Conservation (phyloP, 1,139 yeast species). For the Saccharomyces pastorianus region DNA sequence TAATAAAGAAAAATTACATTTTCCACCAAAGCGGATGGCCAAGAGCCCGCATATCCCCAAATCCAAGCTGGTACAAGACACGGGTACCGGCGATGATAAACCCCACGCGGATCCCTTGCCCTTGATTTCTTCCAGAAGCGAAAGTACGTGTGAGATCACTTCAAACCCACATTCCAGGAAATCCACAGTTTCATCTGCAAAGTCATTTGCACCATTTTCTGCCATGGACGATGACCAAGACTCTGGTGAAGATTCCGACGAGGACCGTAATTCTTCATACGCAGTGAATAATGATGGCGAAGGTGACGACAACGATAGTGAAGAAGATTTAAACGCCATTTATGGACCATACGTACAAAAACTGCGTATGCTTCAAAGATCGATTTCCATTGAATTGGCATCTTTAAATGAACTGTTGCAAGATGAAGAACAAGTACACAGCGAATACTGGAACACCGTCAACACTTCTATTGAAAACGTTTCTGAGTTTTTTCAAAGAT, state of each 20-base stretch:
- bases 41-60: not conserved
- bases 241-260: conserved; percentile 14
- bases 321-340: conserved; percentile 31
- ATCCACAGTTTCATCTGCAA: not conserved
- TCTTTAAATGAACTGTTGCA: conserved; percentile 50
- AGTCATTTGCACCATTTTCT: not conserved
- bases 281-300: conserved; percentile 26
- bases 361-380: conserved; percentile 43
- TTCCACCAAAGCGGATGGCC: not conserved
- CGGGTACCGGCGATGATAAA: not conserved
- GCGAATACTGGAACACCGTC: conserved; percentile 25
- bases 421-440: conserved; percentile 15
- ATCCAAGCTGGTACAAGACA: not conserved
- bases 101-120: not conserved
- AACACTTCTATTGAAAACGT: conserved; percentile 31
- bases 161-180: not conserved
- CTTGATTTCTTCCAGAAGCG: not conserved
- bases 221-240: not conserved
- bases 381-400: conserved; percentile 51
- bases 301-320: conserved; percentile 17
- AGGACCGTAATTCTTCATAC: conserved; percentile 15
- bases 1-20: not conserved
- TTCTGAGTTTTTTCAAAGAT: conserved; percentile 25
- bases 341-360: conserved; percentile 38
- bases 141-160: not conserved